Evolutionary conservation across 306 rosid species (phyloP).

Genomic region (Dalbergia oliveri): DNA sequence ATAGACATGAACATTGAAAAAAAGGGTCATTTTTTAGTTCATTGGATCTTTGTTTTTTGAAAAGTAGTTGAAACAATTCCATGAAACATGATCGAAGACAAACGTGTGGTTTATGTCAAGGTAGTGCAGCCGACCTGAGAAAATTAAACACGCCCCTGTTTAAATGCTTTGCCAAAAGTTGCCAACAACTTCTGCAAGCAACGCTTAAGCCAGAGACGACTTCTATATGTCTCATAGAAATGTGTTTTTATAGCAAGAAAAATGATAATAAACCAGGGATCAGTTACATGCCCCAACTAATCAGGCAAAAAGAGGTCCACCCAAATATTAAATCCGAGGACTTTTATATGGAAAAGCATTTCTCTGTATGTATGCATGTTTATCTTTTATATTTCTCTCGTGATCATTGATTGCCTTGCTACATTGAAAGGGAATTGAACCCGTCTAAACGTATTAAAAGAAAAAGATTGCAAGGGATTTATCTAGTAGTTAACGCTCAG

Average conservation of each 20-base stretch:
- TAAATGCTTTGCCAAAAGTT: conserved; percentile 17
- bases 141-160: background rate
- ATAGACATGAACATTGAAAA: background rate
- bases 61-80: background rate
- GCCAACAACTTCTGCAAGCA: background rate
- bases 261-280: background rate
- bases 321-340: background rate
- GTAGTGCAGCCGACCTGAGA: background rate
- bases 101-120: background rate
- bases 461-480: background rate
- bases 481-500: background rate
- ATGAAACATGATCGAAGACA: background rate
- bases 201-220: background rate
- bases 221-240: background rate
- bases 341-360: too few species aligned
- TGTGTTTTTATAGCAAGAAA: too few species aligned
- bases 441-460: background rate
- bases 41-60: background rate
- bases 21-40: too few species aligned
- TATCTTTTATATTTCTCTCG: background rate
- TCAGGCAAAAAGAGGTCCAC: background rate
- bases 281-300: background rate
- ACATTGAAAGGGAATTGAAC: background rate
- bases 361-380: background rate
- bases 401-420: background rate